Base-by-base conservation (phyloP, 495 filamentous ascomycete genomes). In the Chaetomium tenue region DNA sequence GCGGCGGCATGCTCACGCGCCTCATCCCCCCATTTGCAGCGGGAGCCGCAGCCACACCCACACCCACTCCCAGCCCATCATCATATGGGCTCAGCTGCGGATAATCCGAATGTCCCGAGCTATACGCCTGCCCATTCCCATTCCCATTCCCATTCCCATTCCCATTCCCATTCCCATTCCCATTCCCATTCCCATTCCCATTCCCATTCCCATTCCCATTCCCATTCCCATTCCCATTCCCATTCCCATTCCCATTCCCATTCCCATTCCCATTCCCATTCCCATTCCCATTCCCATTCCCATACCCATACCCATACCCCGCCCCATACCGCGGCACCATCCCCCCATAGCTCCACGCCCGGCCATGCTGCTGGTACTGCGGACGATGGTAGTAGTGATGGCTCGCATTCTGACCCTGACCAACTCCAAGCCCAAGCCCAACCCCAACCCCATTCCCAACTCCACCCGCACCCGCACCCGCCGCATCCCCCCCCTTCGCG, bases 1-100 rank as follows among this genome's bases (percentile, higher is more conserved):
- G 56, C 53, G 53, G 33, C 30, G 53, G 39, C 52, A 39, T 23
- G 20, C 61, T 50, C 25, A 48, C 57, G 42, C 20, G 48, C 47
- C 30, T 37, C 54, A 15, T 11, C 2, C 33, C 25, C 44, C 30
- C 42, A 3, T 16, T n/a, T n/a, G n/a, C n/a, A n/a, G n/a, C n/a
- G n/a, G n/a, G n/a, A n/a, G n/a, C n/a, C n/a, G n/a, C n/a, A n/a
- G n/a, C 61, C 33, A 39, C 5, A 0, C 26, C 52, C 1, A 18
- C 6, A 18, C 20, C 16, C 46, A 6, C n/a, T 13, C 12, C 53
- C 60, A 2, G 28, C 30, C 50, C 61, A 3, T 46, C 61, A 3
- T 46, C 26, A 37, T 65, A 67, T 8, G 62, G 68, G 15, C 60
- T 67, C 68, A 70, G 60, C 8, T 67, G 61, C n/a, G 68, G 68